A percentile compares a stretch with the other conserved stretches of the same genome.
These are phyloP conservation scores for Podila epigama DNA, from an alignment of 192 early-diverging fungal species.

Conservation along the genomic window DNA sequence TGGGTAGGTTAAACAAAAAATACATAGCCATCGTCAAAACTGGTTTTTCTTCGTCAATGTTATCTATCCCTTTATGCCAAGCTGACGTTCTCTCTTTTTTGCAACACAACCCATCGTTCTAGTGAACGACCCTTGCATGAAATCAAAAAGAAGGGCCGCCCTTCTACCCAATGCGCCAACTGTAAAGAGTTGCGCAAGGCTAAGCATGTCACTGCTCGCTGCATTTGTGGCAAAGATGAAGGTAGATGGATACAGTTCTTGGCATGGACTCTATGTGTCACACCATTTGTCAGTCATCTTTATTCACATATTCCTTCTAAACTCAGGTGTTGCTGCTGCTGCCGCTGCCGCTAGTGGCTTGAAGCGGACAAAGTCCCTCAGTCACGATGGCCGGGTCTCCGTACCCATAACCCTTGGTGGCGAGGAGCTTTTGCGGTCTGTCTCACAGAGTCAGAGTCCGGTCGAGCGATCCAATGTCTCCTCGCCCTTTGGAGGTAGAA, in stretches of 20 bases:
- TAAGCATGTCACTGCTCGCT: conserved; percentile 73
- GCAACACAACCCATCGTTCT: neutral
- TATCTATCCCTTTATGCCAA: neutral
- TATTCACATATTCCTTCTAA: neutral
- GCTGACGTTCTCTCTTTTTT: neutral
- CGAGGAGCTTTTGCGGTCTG: conserved; percentile 39
- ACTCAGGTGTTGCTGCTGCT: conserved; percentile 7
- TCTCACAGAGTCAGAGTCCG: conserved; percentile 30
- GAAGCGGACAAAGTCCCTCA: conserved; percentile 45
- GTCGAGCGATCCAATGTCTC: conserved; percentile 16
- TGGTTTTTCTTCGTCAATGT: neutral
- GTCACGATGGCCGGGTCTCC: conserved; percentile 40
- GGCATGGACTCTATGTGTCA: neutral
- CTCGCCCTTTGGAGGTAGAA: conserved; percentile 46
- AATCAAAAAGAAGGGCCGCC: conserved; percentile 74
- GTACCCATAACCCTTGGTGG: conserved; percentile 21
- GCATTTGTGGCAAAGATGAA: conserved; percentile 63
- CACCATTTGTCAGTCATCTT: neutral
- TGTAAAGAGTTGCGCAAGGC: conserved; percentile 74
- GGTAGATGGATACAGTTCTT: conserved; percentile 2
- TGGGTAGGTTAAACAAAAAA: conserved; percentile 16
- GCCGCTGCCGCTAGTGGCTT: conserved; percentile 40
- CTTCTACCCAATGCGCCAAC: conserved; percentile 73
- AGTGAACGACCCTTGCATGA: conserved; percentile 64
- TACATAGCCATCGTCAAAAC: neutral